phyloP scores from a whole-genome alignment of 345 rosid genomes.

The Angophora floribunda region DNA sequence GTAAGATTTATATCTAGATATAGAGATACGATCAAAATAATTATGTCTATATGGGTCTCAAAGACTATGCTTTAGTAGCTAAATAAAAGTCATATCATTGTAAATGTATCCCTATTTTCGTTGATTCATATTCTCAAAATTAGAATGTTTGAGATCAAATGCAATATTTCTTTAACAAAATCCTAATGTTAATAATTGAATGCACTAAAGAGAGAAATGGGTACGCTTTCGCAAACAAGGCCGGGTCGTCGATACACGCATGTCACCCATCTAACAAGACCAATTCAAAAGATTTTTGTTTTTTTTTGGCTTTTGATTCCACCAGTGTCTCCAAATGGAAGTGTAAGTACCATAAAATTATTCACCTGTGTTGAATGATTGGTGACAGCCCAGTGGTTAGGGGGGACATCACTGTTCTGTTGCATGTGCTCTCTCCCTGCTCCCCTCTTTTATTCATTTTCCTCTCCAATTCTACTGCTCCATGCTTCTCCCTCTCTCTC shows the following conservation, averaged over 20 bases:
- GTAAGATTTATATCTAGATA: too few species aligned
- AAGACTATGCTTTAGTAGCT: too few species aligned
- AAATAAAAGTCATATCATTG: too few species aligned
- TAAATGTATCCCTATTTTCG: too few species aligned
- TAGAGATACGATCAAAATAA: too few species aligned
- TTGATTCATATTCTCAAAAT: not conserved
- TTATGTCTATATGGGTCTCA: too few species aligned
- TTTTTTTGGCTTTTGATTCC: not conserved
- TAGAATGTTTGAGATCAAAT: not conserved
- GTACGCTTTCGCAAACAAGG: not conserved
- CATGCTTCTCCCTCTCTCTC: slow-evolving; percentile 1
- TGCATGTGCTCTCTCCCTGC: slow-evolving; percentile 32
- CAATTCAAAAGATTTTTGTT: not conserved
- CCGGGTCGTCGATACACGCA: not conserved
- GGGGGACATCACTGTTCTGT: slow-evolving; percentile 29
- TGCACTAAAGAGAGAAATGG: not conserved
- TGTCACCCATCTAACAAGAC: not conserved
- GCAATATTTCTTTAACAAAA: too few species aligned
- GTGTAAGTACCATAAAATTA: not conserved
- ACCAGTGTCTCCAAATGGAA: not conserved
- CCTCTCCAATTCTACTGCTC: slow-evolving; percentile 1
- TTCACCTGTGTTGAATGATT: not conserved
- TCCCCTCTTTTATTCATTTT: not conserved
- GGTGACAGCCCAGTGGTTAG: not conserved
- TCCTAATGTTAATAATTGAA: not conserved